Conservation (phyloP, 345 rosid species). For the Kernera saxatilis region DNA sequence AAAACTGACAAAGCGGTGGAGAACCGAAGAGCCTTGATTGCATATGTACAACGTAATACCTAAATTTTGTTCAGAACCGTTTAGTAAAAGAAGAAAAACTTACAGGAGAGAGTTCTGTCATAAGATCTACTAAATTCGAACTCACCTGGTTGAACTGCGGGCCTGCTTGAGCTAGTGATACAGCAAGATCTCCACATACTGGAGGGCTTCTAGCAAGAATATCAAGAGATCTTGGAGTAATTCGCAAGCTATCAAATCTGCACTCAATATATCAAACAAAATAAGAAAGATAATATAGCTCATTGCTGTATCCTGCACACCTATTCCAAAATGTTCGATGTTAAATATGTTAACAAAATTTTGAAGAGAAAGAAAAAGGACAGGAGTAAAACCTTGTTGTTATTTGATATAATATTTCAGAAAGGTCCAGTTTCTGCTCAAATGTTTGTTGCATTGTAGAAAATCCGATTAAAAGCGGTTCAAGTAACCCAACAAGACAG, state of each 20-base stretch:
- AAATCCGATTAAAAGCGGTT: constrained; percentile 98
- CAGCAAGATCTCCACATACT: constrained; percentile 96
- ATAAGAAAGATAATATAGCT: constrained; percentile 1
- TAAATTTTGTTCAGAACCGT: constrained; percentile 26
- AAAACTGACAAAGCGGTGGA: constrained; percentile 83
- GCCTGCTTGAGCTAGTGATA: constrained; percentile 90
- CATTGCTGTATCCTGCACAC: neutral
- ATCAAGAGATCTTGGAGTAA: constrained; percentile 91
- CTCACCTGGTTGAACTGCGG: constrained; percentile 97
- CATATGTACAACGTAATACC: constrained; percentile 86
- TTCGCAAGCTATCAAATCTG: constrained; percentile 95
- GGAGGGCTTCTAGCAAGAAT: constrained; percentile 89
- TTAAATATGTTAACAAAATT: neutral
- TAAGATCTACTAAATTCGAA: constrained; percentile 7
- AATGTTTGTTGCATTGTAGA: constrained; percentile 93
- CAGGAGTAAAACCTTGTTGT: constrained; percentile 62
- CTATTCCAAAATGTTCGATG: neutral
- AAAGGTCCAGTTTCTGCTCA: constrained; percentile 88
- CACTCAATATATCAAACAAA: constrained; percentile 13
- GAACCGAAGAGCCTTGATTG: constrained; percentile 88
- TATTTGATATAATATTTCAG: constrained; percentile 89
- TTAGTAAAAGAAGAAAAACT: constrained; percentile 26
- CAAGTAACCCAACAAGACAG: constrained; percentile 94
- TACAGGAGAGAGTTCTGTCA: neutral
- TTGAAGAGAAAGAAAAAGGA: neutral